Evolutionary conservation across 202 grass and related monocot genomes (phyloP), one percentile per base, ranked within the genome.

Genomic region (Thinopyrum obtusiflorum): DNA sequence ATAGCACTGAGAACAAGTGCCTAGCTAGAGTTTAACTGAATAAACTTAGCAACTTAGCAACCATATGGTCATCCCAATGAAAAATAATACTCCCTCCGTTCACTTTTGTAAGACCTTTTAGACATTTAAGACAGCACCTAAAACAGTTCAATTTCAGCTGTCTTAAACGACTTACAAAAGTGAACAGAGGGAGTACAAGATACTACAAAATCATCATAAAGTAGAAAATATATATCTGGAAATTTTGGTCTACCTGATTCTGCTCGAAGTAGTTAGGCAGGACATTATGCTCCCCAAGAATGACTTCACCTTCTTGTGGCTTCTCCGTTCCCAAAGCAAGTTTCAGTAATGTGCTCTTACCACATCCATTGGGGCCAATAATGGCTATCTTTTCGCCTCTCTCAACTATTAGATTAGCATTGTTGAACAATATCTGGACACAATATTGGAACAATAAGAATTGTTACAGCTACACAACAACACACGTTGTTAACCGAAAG

Each of bases 191-290:
- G 12, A 47, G 9, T 47, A 47, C 14, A 9, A 59, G 57, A 68
- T 64, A 75, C 37, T 78, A 31, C 51, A 18, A 28, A 79, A 60
- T 57, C 76, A 68, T 77, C 25, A 59, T 65, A n/a, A 74, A 90
- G 17, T 32, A 81, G 60, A 82, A 76, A 51, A 68, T 68, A 76
- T 61, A 9, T 27, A 66, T 33, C 9, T 32, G 47, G 65, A 69
- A 72, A 78, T 36, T 20, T 26, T 37, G 49, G 26, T 20, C 28
- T 85, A 98, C 97, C 97, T 96, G 97, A 87, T 98, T 98, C 81
- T 98, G 97, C 92, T 98, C 97, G 13, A 96, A 98, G 82, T 96
- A 98, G 89, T 98, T 98, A 4, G 93, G 97, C 68, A 94, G 88
- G 59, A 98, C 90, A 87, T 96, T 98, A 77, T 98, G 86, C 63